Evolutionary conservation across 495 filamentous ascomycete species (phyloP).

Genomic region (Mytilinidion resinicola): DNA sequence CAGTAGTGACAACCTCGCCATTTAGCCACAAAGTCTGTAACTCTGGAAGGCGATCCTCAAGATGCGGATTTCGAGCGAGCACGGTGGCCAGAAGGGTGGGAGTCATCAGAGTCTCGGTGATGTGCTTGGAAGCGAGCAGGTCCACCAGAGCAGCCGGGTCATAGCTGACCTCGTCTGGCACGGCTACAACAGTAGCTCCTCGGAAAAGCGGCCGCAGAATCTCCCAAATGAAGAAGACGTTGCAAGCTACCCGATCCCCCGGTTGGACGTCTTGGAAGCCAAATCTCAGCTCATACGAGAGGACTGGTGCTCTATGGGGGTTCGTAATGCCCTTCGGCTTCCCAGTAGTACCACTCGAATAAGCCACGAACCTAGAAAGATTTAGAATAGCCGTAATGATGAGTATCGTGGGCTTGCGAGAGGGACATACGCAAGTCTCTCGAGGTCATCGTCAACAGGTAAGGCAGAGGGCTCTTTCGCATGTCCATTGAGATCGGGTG

Average conservation of each 20-base stretch:
- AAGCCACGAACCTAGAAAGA: constrained; percentile 41
- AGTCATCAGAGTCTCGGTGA: constrained; percentile 71
- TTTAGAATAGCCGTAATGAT: too few relatives aligned
- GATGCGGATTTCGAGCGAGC: constrained; percentile 52
- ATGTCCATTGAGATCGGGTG: constrained; percentile 36
- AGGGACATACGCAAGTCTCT: constrained; percentile 47
- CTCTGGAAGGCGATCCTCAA: constrained; percentile 50
- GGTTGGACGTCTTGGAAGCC: constrained; percentile 53
- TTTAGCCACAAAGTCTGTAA: constrained; percentile 62
- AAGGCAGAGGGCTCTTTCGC: constrained; percentile 38
- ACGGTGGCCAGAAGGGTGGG: constrained; percentile 61
- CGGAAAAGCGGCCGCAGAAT: constrained; percentile 63
- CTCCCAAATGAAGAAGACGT: constrained; percentile 72
- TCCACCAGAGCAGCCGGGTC: constrained; percentile 62
- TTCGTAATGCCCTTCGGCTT: constrained; percentile 66
- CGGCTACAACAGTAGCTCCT: constrained; percentile 59
- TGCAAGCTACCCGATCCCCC: constrained; percentile 63
- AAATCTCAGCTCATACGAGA: constrained; percentile 61
- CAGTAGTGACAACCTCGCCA: constrained; percentile 64
- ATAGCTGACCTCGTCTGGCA: constrained; percentile 63
- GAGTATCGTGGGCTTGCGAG: too few relatives aligned
- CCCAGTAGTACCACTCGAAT: constrained; percentile 62
- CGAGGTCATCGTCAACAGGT: constrained; percentile 54
- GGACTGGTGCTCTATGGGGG: constrained; percentile 57
- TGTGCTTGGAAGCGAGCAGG: constrained; percentile 47